Percentiles rank a stretch among this genome's conserved stretches.
These are phyloP conservation scores for Panus rudis DNA, from an alignment of 768 basidiomycete genomes.

Conservation along the genomic window DNA sequence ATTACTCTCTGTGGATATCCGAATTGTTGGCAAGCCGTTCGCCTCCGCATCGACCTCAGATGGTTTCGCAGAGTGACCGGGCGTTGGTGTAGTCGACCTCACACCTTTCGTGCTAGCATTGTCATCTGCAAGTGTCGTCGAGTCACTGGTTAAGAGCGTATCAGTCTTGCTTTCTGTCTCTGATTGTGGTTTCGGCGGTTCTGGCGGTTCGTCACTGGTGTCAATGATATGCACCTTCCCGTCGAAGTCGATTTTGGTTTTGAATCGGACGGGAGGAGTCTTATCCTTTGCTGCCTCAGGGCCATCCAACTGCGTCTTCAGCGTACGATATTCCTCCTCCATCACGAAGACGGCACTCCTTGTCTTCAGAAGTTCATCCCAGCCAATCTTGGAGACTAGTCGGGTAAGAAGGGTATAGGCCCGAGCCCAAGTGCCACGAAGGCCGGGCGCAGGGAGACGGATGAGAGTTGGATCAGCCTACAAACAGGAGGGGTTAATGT, in stretches of 20 bases:
- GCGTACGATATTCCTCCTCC: constrained; percentile 99
- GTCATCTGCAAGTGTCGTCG: constrained; percentile 44
- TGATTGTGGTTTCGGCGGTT: constrained; percentile 10
- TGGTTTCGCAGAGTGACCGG: constrained; percentile 8
- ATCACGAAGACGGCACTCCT: constrained; percentile 96
- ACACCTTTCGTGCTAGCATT: constrained; percentile 67
- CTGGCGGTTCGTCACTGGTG: constrained; percentile 13
- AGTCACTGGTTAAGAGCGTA: constrained; percentile 3
- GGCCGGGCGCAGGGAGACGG: constrained; percentile 89
- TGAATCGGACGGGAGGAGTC: constrained; percentile 29
- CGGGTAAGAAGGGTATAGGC: constrained; percentile 88
- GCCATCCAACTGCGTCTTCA: constrained; percentile 79
- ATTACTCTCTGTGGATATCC: constrained; percentile 50
- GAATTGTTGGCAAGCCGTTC: constrained; percentile 47
- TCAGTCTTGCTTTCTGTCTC: too few species aligned
- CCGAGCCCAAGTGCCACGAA: constrained; percentile 93
- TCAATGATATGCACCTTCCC: too few species aligned
- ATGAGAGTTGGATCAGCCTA: constrained; percentile 90
- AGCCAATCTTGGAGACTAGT: constrained; percentile 91
- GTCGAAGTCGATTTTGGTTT: constrained; percentile 67
- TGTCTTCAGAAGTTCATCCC: constrained; percentile 96
- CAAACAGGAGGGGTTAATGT: not conserved
- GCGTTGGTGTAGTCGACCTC: constrained; percentile 27
- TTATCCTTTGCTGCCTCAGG: constrained; percentile 17
- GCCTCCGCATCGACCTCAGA: constrained; percentile 20